Base-by-base conservation (phyloP, 179 eudicot genomes). In the Spinacia oleracea region DNA sequence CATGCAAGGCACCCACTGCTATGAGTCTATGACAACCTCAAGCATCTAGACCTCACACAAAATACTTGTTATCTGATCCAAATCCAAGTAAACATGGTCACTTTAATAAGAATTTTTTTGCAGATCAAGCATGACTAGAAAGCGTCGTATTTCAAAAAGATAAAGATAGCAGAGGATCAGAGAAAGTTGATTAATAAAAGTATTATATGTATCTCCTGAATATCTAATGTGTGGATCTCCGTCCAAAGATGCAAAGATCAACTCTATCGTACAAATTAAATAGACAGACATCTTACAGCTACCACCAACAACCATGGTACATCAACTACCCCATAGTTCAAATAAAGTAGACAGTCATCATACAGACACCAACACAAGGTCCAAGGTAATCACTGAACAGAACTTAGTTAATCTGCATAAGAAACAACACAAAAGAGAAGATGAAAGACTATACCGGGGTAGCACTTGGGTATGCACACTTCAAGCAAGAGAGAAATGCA, bases 391-490 rank as follows among this genome's bases (percentile, higher is more conserved):
- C 16, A 14, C 40, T 38, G 0, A 34, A 21, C 45, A 53, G 25
- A 50, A 62, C 29, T 16, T 60, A 63, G 45, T 63, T 15, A 64
- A 72, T 25, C 3, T 55, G 63, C 40, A 75, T 2, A 77, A 70
- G 46, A 50, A 83, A 64, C 25, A 25, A 64, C 77, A 29, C 46
- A 71, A 51, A 50, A 10, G 20, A 59, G 45, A 78, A 79, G 78
- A 72, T 42, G 25, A 42, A 9, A 48, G 51, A 76, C 62, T 5
- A 78, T 90, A 96, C 99, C 93, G 99, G 98, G 35, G 85, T 89
- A 84, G 97, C 98, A 81, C 98, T 91, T n/a, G 98, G 92, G 80
- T 96, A 94, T 59, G 92, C 76, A 74, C 97, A 92, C 76, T 87
- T 88, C 90, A 96, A 87, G 86, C 98, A 96, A 72, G 92, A 90